phyloP scores from a whole-genome alignment of 371 early-diverging fungal genomes.

The Choanephora cucurbitarum region DNA sequence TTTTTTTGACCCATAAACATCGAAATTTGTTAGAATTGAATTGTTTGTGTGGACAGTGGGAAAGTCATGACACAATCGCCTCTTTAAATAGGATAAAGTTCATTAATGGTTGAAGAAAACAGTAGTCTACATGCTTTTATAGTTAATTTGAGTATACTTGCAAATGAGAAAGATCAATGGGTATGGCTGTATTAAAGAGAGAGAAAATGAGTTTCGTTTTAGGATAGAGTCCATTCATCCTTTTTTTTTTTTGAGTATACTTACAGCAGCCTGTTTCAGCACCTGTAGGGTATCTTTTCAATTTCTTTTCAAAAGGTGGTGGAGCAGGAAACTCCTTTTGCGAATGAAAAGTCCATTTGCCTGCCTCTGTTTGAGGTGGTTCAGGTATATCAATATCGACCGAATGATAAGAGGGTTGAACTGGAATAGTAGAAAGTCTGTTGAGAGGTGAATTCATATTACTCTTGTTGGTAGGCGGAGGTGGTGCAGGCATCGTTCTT shows the following conservation, averaged over 20 bases:
- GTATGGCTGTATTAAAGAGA: slow-evolving; percentile 30
- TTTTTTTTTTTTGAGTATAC: slow-evolving; percentile 8
- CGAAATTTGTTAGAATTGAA: too few species aligned
- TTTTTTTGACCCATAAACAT: too few species aligned
- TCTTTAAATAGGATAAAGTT: too few species aligned
- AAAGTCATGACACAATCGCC: too few species aligned
- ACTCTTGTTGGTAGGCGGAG: slow-evolving; percentile 13
- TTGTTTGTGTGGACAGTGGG: too few species aligned
- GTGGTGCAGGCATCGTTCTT: slow-evolving; percentile 31
- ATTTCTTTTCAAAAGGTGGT: slow-evolving; percentile 46
- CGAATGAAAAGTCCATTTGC: slow-evolving; percentile 54
- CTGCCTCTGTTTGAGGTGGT: slow-evolving; percentile 52
- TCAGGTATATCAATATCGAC: slow-evolving; percentile 46
- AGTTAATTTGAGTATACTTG: slow-evolving; percentile 11
- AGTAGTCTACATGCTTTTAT: slow-evolving; percentile 6
- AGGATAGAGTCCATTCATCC: too few species aligned
- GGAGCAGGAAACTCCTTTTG: slow-evolving; percentile 51
- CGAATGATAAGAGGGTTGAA: slow-evolving; percentile 39
- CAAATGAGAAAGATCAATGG: slow-evolving; percentile 46
- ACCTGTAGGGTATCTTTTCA: slow-evolving; percentile 49
- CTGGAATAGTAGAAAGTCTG: slow-evolving; percentile 43
- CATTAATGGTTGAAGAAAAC: too few species aligned
- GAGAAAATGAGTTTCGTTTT: background rate
- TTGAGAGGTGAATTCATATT: slow-evolving; percentile 29
- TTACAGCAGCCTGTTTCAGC: slow-evolving; percentile 54